phyloP scores from a whole-genome alignment of 257 asterid species.

The Ajuga chamaepitys region DNA sequence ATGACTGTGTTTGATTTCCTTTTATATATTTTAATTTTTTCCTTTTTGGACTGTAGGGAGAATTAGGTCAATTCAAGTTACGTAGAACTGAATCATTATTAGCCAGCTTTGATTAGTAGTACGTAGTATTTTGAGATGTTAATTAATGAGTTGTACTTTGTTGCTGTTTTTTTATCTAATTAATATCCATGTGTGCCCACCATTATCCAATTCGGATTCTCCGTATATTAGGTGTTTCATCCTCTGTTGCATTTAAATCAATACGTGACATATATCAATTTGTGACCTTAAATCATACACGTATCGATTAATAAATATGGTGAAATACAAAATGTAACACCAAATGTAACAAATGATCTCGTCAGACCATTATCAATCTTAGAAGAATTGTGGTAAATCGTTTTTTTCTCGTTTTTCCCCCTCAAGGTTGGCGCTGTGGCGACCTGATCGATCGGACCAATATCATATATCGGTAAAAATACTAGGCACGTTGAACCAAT shows the following conservation, averaged over 20 bases:
- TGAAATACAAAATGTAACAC: too few relatives aligned
- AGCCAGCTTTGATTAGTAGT: conserved; percentile 22
- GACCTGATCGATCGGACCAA: too few relatives aligned
- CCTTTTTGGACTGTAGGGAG: conserved; percentile 21
- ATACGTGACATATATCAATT: too few relatives aligned
- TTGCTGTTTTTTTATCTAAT: conserved; percentile 28
- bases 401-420: too few relatives aligned
- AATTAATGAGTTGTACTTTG: conserved; percentile 28
- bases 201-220: background rate
- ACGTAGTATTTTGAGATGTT: conserved; percentile 19
- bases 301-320: too few relatives aligned
- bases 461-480: too few relatives aligned
- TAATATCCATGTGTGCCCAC: conserved; percentile 27
- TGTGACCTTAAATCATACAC: too few relatives aligned
- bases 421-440: too few relatives aligned
- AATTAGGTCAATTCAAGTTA: conserved; percentile 26
- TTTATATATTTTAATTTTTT: conserved; percentile 21
- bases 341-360: too few relatives aligned
- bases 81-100: conserved; percentile 27
- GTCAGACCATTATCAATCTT: too few relatives aligned
- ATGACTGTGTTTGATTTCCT: conserved; percentile 14
- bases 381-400: too few relatives aligned
- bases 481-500: too few relatives aligned
- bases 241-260: background rate
- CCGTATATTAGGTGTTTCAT: background rate